Base-by-base conservation (phyloP, 495 filamentous ascomycete species). In the Podospora didyma region DNA sequence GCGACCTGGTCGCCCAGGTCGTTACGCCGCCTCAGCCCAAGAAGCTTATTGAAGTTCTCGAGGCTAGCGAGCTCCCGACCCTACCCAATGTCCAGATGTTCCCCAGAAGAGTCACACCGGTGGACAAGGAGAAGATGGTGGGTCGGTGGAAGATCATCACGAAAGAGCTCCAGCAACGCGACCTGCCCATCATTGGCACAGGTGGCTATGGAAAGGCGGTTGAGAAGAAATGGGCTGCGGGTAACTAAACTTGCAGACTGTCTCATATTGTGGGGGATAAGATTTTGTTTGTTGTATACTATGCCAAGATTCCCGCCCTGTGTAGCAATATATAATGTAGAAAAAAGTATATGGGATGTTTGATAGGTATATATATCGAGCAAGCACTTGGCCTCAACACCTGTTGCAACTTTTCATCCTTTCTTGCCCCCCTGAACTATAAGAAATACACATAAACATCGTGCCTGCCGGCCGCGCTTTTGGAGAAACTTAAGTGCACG, bases 91-190 rank as follows among this genome's bases (percentile, higher is more conserved):
- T 97, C 42, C 80, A 77, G 60, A 71, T 96, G 10, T 78, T 75
- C 51, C 59, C 66, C 3, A 76, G 76, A 54, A 82, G 86, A 59
- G 73, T 87, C 49, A 88, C 82, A 20, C 80, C 79, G 21, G 80
- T 83, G 48, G 81, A 91, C 71, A 82, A 83, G 69, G 89, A 96
- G 70, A 85, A 81, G 67, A 80, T 81, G 59, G 62, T 93, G 22
- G 93, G 93, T 5, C 81, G 93, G 61, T 90, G 86, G 85, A 94
- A 96, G 82, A 62, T 92, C 26, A 91, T 96, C 64, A 82, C 89
- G 65, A 66, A 82, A 66, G 87, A 88, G 73, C 78, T 96, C 42
- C 72, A 80, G 64, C 75, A 80, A 59, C 75, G 84, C 50, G 84
- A 83, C 6, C 70, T 91, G 24, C 79, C 78, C 35, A 68, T 76